Base-by-base conservation (phyloP, 2,329 filamentous ascomycete species). In the Fusarium coffeatum region DNA sequence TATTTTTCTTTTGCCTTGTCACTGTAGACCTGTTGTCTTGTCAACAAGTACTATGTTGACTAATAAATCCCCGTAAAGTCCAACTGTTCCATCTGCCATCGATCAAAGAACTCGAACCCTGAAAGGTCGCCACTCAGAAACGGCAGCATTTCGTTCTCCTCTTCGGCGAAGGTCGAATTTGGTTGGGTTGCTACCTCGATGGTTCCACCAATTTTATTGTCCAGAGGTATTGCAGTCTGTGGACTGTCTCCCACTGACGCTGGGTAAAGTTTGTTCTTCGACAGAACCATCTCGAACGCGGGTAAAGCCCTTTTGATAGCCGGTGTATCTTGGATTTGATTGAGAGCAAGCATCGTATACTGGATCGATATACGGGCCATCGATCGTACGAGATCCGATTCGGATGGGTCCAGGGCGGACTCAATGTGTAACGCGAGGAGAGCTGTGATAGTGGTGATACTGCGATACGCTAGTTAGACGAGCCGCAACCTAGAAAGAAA, bases 21-120 rank as follows among this genome's bases (percentile, higher is more conserved):
- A 28, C 4, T 28, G 27, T 6, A 23, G 23, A 23, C 23, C 23
- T 23, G 23, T 6, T 23, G 23, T 23, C 23, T 23, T 23, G 23
- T 23, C 23, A 23, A 23, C 6, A 23, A 23, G 23, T 8, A 4
- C 9, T 16, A 5, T 10, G 22, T 7, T n/a, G 20, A 3, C 10
- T 43, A 46, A 8, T 62, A 64, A 23, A 65, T 48, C 0, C 63
- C 61, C 3, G 60, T 41, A 4, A 66, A 66, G 15, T 66, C 63
- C 9, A 66, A n/a, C 22, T 66, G 60, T 1, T 66, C 63, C 54
- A 66, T 65, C 37, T 66, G 60, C 63, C 60, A 66, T 1, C 54
- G 41, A 6, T 66, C 61, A 6, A 66, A 45, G 9, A 66, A 65
- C 11, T 66, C 63, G 6, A 66, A 60, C 0, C 54, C 63, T 4